phyloP scores from a whole-genome alignment of 1,139 yeast genomes.

The Candida anutae region DNA sequence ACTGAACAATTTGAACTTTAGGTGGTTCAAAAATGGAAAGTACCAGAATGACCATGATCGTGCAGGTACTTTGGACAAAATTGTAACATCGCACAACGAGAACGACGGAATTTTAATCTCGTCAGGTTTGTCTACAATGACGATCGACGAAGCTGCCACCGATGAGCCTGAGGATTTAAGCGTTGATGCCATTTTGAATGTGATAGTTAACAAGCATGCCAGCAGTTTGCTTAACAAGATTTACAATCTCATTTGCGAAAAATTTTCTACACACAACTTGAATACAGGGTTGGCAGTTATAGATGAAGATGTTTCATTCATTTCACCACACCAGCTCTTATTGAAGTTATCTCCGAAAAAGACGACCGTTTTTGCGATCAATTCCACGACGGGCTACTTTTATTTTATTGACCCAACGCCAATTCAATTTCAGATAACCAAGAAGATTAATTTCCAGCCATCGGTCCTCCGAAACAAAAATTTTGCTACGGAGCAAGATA shows the following conservation, averaged over 20 bases:
- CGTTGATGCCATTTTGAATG: conserved; percentile 27
- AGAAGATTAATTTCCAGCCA: conserved; percentile 27
- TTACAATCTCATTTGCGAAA: conserved; percentile 6
- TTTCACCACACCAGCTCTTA: conserved; percentile 31
- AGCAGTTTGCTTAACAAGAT: conserved; percentile 23
- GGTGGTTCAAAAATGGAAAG: conserved; percentile 63
- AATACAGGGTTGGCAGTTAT: no score
- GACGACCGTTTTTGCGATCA: conserved; percentile 32
- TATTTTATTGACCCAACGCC: conserved; percentile 40
- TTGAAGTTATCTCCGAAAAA: conserved; percentile 29
- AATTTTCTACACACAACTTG: conserved; percentile 1
- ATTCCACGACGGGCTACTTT: conserved; percentile 39
- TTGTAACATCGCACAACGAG: neutral
- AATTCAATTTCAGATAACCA: conserved; percentile 25
- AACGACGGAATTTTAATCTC: neutral
- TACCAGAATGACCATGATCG: conserved; percentile 16
- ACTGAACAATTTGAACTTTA: conserved; percentile 43
- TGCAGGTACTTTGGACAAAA: conserved; percentile 3
- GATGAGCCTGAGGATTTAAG: conserved; percentile 24
- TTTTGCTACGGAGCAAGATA: conserved; percentile 23
- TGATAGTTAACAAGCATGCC: conserved; percentile 33
- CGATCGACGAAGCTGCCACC: conserved; percentile 7
- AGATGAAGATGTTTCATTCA: conserved; percentile 8
- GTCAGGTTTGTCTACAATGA: neutral
- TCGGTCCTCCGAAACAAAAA: conserved; percentile 8